Conservation (phyloP, 1,284 basidiomycete genomes). For the Puccinia brachypodii region DNA sequence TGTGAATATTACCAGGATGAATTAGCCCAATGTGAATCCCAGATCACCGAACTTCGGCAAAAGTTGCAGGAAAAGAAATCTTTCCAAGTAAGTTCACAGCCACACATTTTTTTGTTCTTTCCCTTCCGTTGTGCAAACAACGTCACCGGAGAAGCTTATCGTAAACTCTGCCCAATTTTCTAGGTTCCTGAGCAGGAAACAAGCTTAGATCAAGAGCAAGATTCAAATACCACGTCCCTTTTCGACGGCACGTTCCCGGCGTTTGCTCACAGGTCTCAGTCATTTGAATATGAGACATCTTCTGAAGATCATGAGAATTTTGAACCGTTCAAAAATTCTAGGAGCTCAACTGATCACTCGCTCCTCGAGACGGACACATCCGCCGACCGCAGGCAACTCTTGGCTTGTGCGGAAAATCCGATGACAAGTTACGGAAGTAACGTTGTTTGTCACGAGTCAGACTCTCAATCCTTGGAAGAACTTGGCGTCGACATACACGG, state of each 20-base stretch:
- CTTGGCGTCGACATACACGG: neutral
- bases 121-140: neutral
- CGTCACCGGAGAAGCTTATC: neutral
- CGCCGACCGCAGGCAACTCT: neutral
- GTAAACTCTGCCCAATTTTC: neutral
- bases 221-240: neutral
- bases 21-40: constrained; percentile 5
- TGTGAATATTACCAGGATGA: neutral
- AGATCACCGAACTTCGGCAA: neutral
- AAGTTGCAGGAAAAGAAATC: constrained; percentile 3
- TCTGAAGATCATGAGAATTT: neutral
- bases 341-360: neutral
- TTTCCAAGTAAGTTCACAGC: neutral
- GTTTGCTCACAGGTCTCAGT: neutral
- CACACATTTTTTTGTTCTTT: neutral
- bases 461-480: constrained; percentile 21
- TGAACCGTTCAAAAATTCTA: neutral
- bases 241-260: too few species aligned
- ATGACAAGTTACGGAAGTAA: neutral
- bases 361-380: neutral
- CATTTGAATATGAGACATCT: neutral
- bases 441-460: neutral
- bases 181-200: neutral
- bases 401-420: neutral
- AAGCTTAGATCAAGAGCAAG: neutral